A percentile compares a stretch with the other conserved stretches of the same genome.
phyloP scores from a whole-genome alignment of 2,329 filamentous ascomycete genomes.

The Cercospora sojina region DNA sequence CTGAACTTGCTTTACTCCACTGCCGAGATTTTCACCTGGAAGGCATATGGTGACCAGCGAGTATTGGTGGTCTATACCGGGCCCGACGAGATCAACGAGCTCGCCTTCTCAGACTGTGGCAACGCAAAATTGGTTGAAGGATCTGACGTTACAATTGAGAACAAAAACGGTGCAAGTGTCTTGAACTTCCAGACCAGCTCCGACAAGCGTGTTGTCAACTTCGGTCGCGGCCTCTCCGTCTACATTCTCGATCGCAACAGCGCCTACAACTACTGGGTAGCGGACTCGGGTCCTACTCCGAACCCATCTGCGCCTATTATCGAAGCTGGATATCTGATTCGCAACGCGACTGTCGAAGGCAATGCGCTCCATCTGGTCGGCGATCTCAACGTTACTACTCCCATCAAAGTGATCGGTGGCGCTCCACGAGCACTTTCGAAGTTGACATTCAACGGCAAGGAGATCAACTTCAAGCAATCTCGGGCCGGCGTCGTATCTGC shows the following conservation, averaged over 20 bases:
- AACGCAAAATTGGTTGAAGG: slow-evolving; percentile 44
- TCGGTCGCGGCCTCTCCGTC: slow-evolving; percentile 53
- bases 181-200: slow-evolving; percentile 58
- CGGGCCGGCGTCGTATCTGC: slow-evolving; percentile 50
- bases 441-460: slow-evolving; percentile 62
- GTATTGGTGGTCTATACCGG: slow-evolving; percentile 65
- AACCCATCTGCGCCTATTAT: slow-evolving; percentile 53
- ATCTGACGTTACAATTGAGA: slow-evolving; percentile 39
- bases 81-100: slow-evolving; percentile 61
- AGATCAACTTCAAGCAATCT: slow-evolving; percentile 34
- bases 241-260: slow-evolving; percentile 63
- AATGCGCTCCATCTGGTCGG: slow-evolving; percentile 63
- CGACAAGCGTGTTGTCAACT: slow-evolving; percentile 53
- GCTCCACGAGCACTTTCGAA: slow-evolving; percentile 53
- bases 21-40: slow-evolving; percentile 68
- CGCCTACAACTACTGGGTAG: slow-evolving; percentile 69
- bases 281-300: slow-evolving; percentile 48
- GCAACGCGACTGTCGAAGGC: slow-evolving; percentile 57
- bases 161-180: slow-evolving; percentile 47
- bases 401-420: slow-evolving; percentile 67
- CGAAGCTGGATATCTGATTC: slow-evolving; percentile 63
- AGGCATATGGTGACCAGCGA: slow-evolving; percentile 59
- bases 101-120: slow-evolving; percentile 49
- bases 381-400: slow-evolving; percentile 69
- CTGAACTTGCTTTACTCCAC: slow-evolving; percentile 64